Conservation (phyloP, 768 basidiomycete species). For the Clathrus columnatus region DNA sequence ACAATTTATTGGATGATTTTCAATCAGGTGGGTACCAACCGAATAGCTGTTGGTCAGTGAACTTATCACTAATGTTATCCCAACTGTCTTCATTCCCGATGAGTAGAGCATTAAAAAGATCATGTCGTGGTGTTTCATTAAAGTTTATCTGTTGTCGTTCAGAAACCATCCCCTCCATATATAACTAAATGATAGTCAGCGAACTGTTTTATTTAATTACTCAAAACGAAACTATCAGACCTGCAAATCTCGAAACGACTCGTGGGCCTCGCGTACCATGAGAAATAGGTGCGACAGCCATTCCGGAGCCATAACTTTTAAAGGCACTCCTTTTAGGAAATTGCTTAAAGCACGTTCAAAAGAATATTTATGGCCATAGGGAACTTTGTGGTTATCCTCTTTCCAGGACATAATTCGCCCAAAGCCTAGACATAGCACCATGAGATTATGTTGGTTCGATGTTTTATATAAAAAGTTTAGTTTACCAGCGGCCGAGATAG, state of each 20-base stretch:
- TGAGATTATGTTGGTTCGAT: neutral
- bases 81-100: conserved; percentile 36
- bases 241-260: conserved; percentile 22
- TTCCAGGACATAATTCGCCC: conserved; percentile 43
- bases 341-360: conserved; percentile 42
- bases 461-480: neutral
- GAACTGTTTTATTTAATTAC: neutral
- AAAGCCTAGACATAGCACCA: conserved; percentile 45
- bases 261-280: conserved; percentile 19
- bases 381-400: conserved; percentile 28
- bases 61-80: conserved; percentile 19
- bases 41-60: conserved; percentile 37
- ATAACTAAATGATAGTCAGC: conserved; percentile 21
- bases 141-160: conserved; percentile 23
- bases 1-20: neutral
- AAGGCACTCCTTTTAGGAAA: conserved; percentile 29
- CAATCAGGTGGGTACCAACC: conserved; percentile 16
- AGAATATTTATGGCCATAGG: conserved; percentile 38
- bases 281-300: conserved; percentile 32
- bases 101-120: conserved; percentile 44
- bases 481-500: conserved; percentile 45
- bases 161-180: conserved; percentile 45
- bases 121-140: conserved; percentile 30
- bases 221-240: conserved; percentile 12
- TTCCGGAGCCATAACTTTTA: conserved; percentile 32